Evolutionary conservation across 2,329 filamentous ascomycete genomes (phyloP), one percentile per base, ranked within the genome.

Genomic region (Ophiostoma pallidulum): DNA sequence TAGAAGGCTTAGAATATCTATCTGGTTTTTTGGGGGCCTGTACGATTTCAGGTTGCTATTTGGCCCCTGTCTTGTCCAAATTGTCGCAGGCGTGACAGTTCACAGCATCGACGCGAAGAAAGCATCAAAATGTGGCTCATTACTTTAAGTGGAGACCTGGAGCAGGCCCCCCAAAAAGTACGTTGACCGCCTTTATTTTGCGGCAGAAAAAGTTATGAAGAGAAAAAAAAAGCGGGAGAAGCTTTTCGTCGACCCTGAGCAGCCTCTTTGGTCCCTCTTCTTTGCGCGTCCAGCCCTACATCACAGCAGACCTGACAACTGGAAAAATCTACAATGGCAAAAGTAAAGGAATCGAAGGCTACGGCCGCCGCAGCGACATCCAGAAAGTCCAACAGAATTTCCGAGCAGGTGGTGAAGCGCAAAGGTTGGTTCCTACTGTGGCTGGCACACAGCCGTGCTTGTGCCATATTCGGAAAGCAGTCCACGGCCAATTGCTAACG

Each of bases 321-420:
- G 9, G 8, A 26, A 5, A 20, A 4, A 14, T 14, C 36, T 35
- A 31, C 16, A 19, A 51, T 51, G 50, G 50, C 37, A n/a, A 28
- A 10, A 28, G 5, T 28, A 48, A 35, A 42, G 46, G 50, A 50
- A 44, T 31, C 26, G 4, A 47, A 46, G 45, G 48, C 37, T 14
- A 16, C 51, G 20, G 37, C 38, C 22, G 19, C 32, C 9, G 41
- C 26, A 24, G 26, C 31, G 35, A 41, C 51, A 24, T 37, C 47
- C 19, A 50, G 45, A 39, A 52, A 52, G 26, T 52, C 51, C 7
- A 50, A 36, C 48, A 42, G 51, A 43, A 36, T 52, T n/a, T 38
- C 48, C 19, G 51, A 52, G 37, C 38, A 42, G 28, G 43, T 41
- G 2, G 50, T 29, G 6, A 52, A 52, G 48, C 51, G 51, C 28